Base-by-base conservation (phyloP, 225 moss, liverwort and hornwort genomes). In the Physcomitrium patens region DNA sequence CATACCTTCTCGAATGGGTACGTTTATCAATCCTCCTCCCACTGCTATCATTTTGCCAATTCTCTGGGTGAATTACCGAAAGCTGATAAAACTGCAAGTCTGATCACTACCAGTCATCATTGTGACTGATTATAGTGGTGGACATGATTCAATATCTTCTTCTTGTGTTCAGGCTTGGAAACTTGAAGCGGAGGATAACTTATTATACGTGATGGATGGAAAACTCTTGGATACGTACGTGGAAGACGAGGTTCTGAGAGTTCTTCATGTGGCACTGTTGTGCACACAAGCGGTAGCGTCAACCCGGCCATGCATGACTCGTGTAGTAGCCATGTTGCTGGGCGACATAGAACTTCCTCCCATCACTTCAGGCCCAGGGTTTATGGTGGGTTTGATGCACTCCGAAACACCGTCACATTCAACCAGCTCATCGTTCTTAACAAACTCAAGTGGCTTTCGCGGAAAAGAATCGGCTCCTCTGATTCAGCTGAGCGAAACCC, bases 1-100 rank as follows among this genome's bases (percentile, higher is more conserved):
- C 81, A 17, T 83, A 83, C 51, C 86, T 89, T 68, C 81, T 89
- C 8, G 89, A 89, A 71, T 89, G 83, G 89, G 89, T 85, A 43
- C 10, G 72, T 51, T 58, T 43, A 55, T 5, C 3, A 45, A 55
- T 57, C 15, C 58, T 46, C 27, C 68, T 16, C 48, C 31, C 12
- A 31, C 69, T 57, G 44, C 56, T 10, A 17, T 50, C 0, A 22
- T 49, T n/a, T 49, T 55, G 55, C 55, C 20, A 42, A 20, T 43
- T 14, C 31, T 37, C 31, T 37, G 31, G 5, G 31, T 37, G 31
- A 4, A 37, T 37, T 37, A 37, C 0, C 31, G 31, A 37, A 37
- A 37, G 31, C 31, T 37, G 31, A 37, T 7, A 4, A 37, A 37
- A 37, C 31, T 37, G 31, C 31, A 37, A 37, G 31, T 37, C 7